Conservation (phyloP, 169 alveolate genomes). For the Plasmodium inui region DNA sequence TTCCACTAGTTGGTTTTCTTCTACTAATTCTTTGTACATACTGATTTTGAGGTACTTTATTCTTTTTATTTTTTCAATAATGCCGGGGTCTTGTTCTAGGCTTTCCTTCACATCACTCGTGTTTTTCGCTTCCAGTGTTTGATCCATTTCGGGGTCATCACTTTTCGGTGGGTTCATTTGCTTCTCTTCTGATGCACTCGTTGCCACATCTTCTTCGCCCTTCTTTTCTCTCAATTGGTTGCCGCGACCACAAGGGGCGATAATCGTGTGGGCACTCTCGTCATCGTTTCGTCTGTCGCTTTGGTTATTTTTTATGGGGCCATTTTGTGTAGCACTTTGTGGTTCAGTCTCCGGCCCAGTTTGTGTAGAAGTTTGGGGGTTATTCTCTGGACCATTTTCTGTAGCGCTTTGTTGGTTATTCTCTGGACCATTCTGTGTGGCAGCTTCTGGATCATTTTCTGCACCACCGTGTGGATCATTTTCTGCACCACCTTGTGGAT, state of each 20-base stretch:
- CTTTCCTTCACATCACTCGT: not conserved
- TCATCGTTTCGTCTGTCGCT: not conserved
- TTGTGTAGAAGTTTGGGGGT: not conserved
- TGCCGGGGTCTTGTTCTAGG: not conserved
- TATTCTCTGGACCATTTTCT: not conserved
- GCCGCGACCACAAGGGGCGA: not conserved
- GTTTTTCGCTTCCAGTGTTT: not conserved
- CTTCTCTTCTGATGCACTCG: not conserved
- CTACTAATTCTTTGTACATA: conserved; percentile 27
- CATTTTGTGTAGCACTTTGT: not conserved
- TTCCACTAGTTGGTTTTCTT: conserved; percentile 27
- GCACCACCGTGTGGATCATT: not conserved
- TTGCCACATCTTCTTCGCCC: not conserved
- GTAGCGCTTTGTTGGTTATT: not conserved
- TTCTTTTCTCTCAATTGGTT: not conserved
- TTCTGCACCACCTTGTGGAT: not conserved
- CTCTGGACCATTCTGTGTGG: not conserved
- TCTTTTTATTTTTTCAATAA: conserved; percentile 9
- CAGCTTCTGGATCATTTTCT: not conserved
- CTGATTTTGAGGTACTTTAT: conserved; percentile 30
- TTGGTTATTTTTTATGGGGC: not conserved
- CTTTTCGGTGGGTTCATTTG: not conserved
- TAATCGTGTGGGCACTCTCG: not conserved
- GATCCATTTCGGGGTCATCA: not conserved
- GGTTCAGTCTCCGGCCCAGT: not conserved